Evolutionary conservation across 495 filamentous ascomycete species (phyloP).

Genomic region (Cercophora scortea): DNA sequence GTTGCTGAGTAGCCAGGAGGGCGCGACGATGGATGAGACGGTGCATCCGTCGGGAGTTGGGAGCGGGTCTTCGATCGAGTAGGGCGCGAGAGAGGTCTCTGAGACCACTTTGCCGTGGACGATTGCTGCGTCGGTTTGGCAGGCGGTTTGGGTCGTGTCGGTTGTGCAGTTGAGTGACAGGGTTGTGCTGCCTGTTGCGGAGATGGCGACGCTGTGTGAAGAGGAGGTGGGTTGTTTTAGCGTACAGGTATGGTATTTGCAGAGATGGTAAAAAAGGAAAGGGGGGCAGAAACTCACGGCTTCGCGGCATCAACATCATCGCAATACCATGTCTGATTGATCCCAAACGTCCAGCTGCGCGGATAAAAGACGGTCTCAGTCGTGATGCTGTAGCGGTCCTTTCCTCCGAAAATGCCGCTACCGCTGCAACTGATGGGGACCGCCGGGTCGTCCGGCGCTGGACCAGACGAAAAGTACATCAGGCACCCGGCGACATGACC

Average conservation of each 20-base stretch:
- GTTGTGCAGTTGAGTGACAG: constrained; percentile 5
- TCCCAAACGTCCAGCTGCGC: constrained; percentile 2
- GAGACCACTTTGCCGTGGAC: constrained; percentile 10
- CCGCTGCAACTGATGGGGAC: constrained; percentile 4
- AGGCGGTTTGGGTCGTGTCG: constrained; percentile 1
- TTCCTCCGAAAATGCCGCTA: not conserved
- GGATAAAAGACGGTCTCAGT: constrained; percentile 10
- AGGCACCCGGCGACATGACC: constrained; percentile 13
- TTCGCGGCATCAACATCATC: constrained; percentile 9
- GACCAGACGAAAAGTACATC: not conserved
- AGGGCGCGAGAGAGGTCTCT: constrained; percentile 9
- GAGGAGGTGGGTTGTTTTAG: not conserved
- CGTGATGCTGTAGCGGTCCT: constrained; percentile 3
- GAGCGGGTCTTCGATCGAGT: constrained; percentile 20
- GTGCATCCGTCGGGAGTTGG: constrained; percentile 17
- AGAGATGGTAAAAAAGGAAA: not conserved
- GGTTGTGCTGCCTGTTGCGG: constrained; percentile 2
- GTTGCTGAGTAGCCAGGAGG: constrained; percentile 13
- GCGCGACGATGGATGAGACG: constrained; percentile 19
- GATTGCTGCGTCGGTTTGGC: constrained; percentile 5
- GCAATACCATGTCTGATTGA: constrained; percentile 18
- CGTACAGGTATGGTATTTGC: too few relatives aligned
- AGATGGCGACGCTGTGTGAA: constrained; percentile 3
- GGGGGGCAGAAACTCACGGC: constrained; percentile 4
- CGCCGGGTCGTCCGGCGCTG: not conserved